These are phyloP conservation scores for Botrytis squamosa DNA, from an alignment of 2,329 filamentous ascomycete genomes.

Conservation along the genomic window DNA sequence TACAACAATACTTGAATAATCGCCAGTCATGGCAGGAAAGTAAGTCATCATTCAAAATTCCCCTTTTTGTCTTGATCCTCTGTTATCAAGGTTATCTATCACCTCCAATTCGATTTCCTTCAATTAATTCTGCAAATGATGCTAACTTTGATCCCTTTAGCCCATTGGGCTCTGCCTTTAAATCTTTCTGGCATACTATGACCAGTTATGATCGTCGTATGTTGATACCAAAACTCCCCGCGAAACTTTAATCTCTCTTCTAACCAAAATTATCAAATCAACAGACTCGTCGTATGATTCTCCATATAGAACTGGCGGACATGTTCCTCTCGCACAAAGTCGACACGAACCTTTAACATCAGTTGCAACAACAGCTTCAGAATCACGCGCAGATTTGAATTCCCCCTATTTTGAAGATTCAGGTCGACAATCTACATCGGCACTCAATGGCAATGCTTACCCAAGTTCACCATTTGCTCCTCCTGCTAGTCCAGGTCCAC, in stretches of 20 bases:
- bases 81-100: neutral
- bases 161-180: slow-evolving; percentile 68
- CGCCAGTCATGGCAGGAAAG: slow-evolving; percentile 20
- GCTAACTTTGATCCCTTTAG: neutral
- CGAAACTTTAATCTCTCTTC: neutral
- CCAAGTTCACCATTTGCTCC: slow-evolving; percentile 40
- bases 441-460: slow-evolving; percentile 57
- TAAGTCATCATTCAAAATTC: neutral
- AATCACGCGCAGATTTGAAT: slow-evolving; percentile 82
- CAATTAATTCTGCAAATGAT: neutral
- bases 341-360: slow-evolving; percentile 81
- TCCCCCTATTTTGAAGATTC: slow-evolving; percentile 76
- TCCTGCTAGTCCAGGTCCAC: slow-evolving; percentile 56
- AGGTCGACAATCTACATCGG: slow-evolving; percentile 51
- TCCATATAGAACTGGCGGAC: slow-evolving; percentile 84
- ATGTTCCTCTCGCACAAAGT: slow-evolving; percentile 82
- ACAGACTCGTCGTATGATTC: slow-evolving; percentile 91
- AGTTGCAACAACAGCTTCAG: slow-evolving; percentile 78
- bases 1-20: slow-evolving; percentile 5
- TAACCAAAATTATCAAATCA: slow-evolving; percentile 20
- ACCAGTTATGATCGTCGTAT: slow-evolving; percentile 68
- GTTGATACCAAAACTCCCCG: slow-evolving; percentile 36
- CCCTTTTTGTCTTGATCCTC: slow-evolving; percentile 14
- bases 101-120: neutral
- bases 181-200: slow-evolving; percentile 90